phyloP scores from a whole-genome alignment of 108 stramenopile species.

The Nannochloropsis salina region DNA sequence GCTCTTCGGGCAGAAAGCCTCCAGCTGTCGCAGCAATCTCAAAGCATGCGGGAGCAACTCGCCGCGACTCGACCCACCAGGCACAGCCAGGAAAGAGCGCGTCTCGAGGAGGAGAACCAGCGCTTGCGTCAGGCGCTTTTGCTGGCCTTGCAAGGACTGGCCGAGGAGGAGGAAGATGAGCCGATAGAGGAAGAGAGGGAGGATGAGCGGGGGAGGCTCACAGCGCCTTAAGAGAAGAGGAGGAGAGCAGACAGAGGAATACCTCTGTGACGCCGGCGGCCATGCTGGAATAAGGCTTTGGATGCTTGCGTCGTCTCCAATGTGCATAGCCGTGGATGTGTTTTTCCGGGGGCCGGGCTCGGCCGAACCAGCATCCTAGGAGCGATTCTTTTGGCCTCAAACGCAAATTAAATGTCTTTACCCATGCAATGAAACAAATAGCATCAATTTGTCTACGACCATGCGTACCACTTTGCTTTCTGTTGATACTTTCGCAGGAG shows the following conservation, averaged over 20 bases:
- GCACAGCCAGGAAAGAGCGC: not conserved
- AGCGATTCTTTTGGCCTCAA: no score
- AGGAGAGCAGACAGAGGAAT: not conserved
- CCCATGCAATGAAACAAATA: no score
- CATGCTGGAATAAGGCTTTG: no score
- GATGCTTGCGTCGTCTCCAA: no score
- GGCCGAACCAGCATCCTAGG: no score
- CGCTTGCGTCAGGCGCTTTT: not conserved
- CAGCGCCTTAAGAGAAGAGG: not conserved
- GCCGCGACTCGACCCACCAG: not conserved
- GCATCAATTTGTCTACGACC: no score
- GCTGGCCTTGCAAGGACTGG: not conserved
- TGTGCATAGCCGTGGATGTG: no score
- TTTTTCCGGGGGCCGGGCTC: no score
- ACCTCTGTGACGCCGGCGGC: no score
- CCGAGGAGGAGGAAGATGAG: not conserved
- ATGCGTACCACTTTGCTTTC: no score
- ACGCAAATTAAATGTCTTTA: no score
- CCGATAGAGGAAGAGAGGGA: not conserved
- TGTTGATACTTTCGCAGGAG: no score
- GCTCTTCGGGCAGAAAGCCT: not conserved
- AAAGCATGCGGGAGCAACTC: not conserved
- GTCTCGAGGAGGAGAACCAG: not conserved
- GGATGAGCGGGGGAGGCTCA: not conserved
- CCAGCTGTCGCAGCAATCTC: not conserved